Percentiles rank a stretch among this genome's conserved stretches.
phyloP scores from a whole-genome alignment of 2,329 filamentous ascomycete genomes.

The Botryotinia convoluta region DNA sequence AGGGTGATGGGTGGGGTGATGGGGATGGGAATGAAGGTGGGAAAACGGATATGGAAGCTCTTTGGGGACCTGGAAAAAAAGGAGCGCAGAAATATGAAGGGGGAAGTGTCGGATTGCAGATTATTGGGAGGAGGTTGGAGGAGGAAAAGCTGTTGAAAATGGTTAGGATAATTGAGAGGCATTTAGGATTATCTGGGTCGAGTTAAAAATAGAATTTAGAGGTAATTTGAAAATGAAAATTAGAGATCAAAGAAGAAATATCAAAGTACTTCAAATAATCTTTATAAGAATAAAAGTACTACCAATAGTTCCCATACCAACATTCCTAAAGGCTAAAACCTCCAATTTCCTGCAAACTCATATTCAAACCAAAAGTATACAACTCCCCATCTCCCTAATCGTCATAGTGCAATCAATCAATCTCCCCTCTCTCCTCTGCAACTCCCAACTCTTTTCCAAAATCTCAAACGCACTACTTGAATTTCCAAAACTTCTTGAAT shows the following conservation, averaged over 20 bases:
- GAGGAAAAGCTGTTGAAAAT: constrained; percentile 52
- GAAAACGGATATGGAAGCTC: neutral
- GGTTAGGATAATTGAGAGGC: constrained; percentile 31
- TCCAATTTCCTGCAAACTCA: no score
- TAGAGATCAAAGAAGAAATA: neutral
- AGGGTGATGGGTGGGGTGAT: neutral
- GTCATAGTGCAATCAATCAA: constrained; percentile 21
- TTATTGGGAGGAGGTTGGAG: constrained; percentile 51
- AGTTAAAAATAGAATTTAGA: neutral
- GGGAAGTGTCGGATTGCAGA: constrained; percentile 52
- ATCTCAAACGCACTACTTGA: constrained; percentile 22
- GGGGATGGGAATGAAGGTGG: neutral
- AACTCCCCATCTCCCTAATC: constrained; percentile 18
- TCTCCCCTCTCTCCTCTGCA: constrained; percentile 16
- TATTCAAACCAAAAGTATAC: constrained; percentile 22
- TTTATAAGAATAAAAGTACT: neutral
- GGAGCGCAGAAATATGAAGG: constrained; percentile 38
- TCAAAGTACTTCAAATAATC: neutral
- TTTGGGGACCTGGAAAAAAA: neutral
- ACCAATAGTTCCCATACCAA: neutral
- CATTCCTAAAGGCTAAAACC: no score
- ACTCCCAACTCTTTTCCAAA: constrained; percentile 25
- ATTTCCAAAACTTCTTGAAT: constrained; percentile 24
- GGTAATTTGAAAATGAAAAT: neutral
- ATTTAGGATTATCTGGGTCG: constrained; percentile 22